Percentiles rank a stretch among this genome's conserved stretches.
These are phyloP conservation scores for Verticillium zaregamsianum DNA, from an alignment of 2,329 filamentous ascomycete genomes.

Conservation along the genomic window DNA sequence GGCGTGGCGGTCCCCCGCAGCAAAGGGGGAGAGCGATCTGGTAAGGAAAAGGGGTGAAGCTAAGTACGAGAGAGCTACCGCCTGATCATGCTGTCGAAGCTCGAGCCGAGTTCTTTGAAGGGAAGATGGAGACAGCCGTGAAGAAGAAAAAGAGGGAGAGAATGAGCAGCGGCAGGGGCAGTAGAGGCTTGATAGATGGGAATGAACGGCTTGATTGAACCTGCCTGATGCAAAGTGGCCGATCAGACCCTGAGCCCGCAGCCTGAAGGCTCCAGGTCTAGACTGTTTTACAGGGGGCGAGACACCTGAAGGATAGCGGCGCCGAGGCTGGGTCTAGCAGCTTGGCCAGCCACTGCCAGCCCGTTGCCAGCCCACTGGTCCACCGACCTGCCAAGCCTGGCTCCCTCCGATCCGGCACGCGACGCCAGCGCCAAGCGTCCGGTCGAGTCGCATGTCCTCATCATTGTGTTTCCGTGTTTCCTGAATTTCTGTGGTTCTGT, in stretches of 20 bases:
- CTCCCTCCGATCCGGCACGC: not conserved
- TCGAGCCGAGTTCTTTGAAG: not conserved
- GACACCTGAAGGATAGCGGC: not conserved
- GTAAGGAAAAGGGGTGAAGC: not conserved
- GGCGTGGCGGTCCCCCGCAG: not conserved
- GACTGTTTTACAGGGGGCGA: not conserved
- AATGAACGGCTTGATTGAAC: not conserved
- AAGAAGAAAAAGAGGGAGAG: not conserved
- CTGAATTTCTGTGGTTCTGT: not conserved
- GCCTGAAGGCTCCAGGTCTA: not conserved
- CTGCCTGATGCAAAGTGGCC: not conserved
- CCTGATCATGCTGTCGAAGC: not conserved
- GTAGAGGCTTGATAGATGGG: not conserved
- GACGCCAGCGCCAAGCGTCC: not conserved
- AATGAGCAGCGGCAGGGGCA: not conserved
- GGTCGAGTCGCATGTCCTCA: not conserved
- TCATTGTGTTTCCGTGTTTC: too few species aligned
- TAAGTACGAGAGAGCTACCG: not conserved
- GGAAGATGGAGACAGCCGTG: not conserved
- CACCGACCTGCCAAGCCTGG: not conserved
- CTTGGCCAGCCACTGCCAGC: not conserved
- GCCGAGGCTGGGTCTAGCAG: not conserved
- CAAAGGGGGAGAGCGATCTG: not conserved
- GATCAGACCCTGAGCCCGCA: not conserved
- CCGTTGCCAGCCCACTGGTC: not conserved